Percentiles rank a stretch among this genome's conserved stretches.
Conservation (phyloP, 2,329 filamentous ascomycete species). For the Aquanectria penicillioides region DNA sequence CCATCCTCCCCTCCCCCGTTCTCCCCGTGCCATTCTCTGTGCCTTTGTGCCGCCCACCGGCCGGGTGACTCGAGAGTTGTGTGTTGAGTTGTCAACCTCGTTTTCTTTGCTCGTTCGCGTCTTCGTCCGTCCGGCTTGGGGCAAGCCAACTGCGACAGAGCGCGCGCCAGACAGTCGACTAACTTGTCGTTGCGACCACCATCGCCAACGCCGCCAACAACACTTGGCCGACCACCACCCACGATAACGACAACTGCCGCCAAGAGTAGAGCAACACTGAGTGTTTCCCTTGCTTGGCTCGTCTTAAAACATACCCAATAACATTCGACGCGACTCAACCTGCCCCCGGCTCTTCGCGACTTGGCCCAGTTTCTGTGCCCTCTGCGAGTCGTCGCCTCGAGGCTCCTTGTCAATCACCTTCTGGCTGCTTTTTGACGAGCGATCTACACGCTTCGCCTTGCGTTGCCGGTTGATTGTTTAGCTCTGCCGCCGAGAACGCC, state of each 20-base stretch:
- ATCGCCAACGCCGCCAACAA: too few relatives aligned
- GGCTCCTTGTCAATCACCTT: neutral
- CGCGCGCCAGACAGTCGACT: slow-evolving; percentile 22
- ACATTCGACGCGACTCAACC: slow-evolving; percentile 9
- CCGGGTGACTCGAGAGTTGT: slow-evolving; percentile 29
- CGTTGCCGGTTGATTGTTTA: slow-evolving; percentile 3
- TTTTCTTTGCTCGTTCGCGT: slow-evolving; percentile 1
- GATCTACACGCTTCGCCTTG: too few relatives aligned
- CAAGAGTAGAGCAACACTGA: slow-evolving; percentile 2
- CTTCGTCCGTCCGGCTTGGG: slow-evolving; percentile 19
- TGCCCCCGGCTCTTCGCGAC: slow-evolving; percentile 13
- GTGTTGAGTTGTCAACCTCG: slow-evolving; percentile 26
- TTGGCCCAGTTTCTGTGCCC: slow-evolving; percentile 23
- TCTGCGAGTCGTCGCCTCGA: slow-evolving; percentile 7
- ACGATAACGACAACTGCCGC: neutral
- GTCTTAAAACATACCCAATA: slow-evolving; percentile 5
- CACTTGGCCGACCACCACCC: neutral
- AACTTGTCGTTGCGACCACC: slow-evolving; percentile 33
- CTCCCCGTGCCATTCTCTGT: slow-evolving; percentile 27
- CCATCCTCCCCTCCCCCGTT: slow-evolving; percentile 33
- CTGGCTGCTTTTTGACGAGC: neutral
- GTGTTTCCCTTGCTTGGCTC: slow-evolving; percentile 22
- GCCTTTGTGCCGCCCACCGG: slow-evolving; percentile 33
- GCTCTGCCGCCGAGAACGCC: neutral
- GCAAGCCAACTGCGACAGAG: slow-evolving; percentile 30